These are phyloP conservation scores for Arthrobotrys sinensis DNA, from an alignment of 2,329 filamentous ascomycete species.

Conservation along the genomic window DNA sequence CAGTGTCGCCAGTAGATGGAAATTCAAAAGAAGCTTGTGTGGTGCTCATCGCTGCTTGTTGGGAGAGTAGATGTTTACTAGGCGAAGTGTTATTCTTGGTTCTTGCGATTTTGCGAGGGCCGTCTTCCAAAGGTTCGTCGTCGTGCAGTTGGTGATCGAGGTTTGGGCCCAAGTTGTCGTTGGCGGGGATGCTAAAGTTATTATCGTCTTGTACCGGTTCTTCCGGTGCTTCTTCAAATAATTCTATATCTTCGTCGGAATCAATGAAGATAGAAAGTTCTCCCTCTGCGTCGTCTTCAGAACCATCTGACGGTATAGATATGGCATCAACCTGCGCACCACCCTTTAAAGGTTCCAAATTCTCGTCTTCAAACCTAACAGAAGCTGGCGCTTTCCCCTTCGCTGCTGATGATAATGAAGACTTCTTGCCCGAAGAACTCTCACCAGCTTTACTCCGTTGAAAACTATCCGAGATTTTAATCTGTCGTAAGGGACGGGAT, in stretches of 20 bases:
- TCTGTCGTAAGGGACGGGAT: conserved; percentile 32
- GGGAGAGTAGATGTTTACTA: conserved; percentile 24
- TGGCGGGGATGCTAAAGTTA: background rate
- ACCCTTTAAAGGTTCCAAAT: conserved; percentile 2
- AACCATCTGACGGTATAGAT: conserved; percentile 8
- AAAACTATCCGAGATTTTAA: conserved; percentile 41
- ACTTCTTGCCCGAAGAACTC: background rate
- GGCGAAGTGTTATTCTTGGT: conserved; percentile 42
- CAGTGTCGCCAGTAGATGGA: conserved; percentile 14
- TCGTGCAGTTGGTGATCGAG: background rate
- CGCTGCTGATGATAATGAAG: background rate
- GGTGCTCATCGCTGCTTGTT: background rate
- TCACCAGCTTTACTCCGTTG: conserved; percentile 11
- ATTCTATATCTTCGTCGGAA: conserved; percentile 2
- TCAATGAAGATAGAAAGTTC: background rate
- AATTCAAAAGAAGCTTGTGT: background rate
- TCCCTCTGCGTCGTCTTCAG: background rate
- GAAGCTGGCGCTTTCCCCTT: conserved; percentile 13
- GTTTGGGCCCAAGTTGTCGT: background rate
- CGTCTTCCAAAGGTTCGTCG: background rate
- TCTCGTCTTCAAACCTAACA: conserved; percentile 9
- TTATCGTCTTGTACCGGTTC: background rate
- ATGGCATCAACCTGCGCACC: conserved; percentile 9
- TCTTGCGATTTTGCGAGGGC: conserved; percentile 38
- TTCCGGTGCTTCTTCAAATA: conserved; percentile 2